Conservation (phyloP, 1,284 basidiomycete genomes). For the Bondarzewia mesenterica region DNA sequence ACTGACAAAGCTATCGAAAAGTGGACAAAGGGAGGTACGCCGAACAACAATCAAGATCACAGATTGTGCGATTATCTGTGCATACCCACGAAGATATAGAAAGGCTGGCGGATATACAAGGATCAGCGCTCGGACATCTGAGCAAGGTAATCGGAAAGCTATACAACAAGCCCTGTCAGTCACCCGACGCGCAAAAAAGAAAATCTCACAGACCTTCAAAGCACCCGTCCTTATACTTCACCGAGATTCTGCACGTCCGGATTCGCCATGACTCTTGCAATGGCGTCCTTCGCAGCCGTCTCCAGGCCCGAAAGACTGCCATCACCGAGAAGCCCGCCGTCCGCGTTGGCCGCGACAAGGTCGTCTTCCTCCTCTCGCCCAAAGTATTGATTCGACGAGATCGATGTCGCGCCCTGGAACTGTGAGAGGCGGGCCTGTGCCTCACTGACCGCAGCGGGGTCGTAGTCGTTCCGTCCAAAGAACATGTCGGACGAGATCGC, state of each 20-base stretch:
- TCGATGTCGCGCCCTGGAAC: slow-evolving; percentile 90
- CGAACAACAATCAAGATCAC: not conserved
- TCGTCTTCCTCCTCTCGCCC: slow-evolving; percentile 86
- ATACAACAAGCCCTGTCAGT: slow-evolving; percentile 1
- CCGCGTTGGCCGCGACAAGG: slow-evolving; percentile 30
- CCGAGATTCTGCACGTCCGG: slow-evolving; percentile 87
- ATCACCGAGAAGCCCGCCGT: slow-evolving; percentile 51
- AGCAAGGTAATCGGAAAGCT: slow-evolving; percentile 75
- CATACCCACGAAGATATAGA: not conserved
- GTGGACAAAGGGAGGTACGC: not conserved
- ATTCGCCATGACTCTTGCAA: slow-evolving; percentile 75
- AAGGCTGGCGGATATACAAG: not conserved
- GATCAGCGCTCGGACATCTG: slow-evolving; percentile 53
- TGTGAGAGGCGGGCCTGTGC: slow-evolving; percentile 76
- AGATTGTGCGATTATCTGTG: not conserved
- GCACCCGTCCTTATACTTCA: slow-evolving; percentile 80
- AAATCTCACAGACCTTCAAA: slow-evolving; percentile 58
- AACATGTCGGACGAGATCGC: slow-evolving; percentile 97
- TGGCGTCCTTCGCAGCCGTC: slow-evolving; percentile 72
- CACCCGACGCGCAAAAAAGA: not conserved
- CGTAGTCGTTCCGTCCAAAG: slow-evolving; percentile 88
- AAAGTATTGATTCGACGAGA: slow-evolving; percentile 94
- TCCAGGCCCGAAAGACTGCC: slow-evolving; percentile 73
- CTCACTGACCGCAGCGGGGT: slow-evolving; percentile 65
- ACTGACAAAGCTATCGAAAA: not conserved